phyloP scores from a whole-genome alignment of 2,329 filamentous ascomycete species.

The Aspergillus caelatus region DNA sequence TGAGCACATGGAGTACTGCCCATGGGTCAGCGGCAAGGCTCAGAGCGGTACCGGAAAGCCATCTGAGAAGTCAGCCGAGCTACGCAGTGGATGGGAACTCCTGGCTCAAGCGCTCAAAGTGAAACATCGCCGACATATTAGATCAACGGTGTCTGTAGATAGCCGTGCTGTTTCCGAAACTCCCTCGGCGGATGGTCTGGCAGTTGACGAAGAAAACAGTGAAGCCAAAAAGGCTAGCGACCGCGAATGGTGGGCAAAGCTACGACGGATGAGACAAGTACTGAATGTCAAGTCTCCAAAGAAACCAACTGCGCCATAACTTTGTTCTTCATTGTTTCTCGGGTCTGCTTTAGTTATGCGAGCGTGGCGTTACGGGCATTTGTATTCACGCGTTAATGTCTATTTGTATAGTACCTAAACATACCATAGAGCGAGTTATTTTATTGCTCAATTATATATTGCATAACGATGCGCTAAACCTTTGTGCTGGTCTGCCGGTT shows the following conservation, averaged over 20 bases:
- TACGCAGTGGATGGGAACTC: conserved; percentile 51
- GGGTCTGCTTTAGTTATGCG: not conserved
- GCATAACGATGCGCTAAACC: not conserved
- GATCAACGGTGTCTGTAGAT: conserved; percentile 29
- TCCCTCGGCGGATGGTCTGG: conserved; percentile 21
- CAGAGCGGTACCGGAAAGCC: conserved; percentile 55
- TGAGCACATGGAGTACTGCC: conserved; percentile 82
- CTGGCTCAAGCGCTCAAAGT: conserved; percentile 47
- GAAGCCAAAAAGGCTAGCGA: conserved; percentile 62
- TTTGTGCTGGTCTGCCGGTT: not conserved
- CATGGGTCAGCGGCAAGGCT: conserved; percentile 69
- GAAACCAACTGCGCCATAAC: conserved; percentile 27
- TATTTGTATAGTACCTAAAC: conserved; percentile 3
- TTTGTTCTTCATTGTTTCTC: conserved; percentile 1
- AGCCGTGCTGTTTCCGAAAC: conserved; percentile 33
- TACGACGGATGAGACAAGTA: conserved; percentile 71
- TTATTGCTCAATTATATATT: not conserved
- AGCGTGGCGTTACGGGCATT: conserved; percentile 23
- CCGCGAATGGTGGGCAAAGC: conserved; percentile 72
- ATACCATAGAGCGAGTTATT: not conserved
- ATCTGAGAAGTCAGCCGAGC: conserved; percentile 33
- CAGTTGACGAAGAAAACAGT: conserved; percentile 41
- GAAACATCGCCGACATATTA: conserved; percentile 37
- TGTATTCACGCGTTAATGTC: conserved; percentile 4
- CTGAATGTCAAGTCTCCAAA: conserved; percentile 67